Base-by-base conservation (phyloP, 805 yeast genomes). In the Zygoascus ofunaensis region DNA sequence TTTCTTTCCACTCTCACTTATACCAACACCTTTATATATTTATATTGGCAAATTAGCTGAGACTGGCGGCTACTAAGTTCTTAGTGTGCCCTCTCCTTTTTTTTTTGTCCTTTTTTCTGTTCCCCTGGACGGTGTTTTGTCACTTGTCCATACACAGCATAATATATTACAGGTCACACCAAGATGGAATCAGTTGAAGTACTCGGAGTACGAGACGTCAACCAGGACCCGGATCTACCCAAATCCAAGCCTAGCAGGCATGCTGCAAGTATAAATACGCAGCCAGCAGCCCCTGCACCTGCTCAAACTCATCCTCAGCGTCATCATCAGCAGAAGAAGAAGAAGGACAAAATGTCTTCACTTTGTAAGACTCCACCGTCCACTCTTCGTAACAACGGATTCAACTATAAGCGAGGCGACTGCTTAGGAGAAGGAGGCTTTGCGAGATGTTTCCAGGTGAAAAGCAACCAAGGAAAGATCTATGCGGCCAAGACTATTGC, bases 401-500 rank as follows among this genome's bases (percentile, higher is more conserved):
- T 85, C 59, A 94, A 87, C 55, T 92, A 84, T 64, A 86, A 83
- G 51, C 76, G 97, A 60, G 97, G 97, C 1, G 72, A 72, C 48
- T 89, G 87, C 56, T 70, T 92, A 30, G 98, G 98, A 32, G 97
- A 90, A 32, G 99, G 99, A 49, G 99, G 99, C 0, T 92, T 92
- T 70, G 99, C 98, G 15, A 78, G 97, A 59, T 92, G 99, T 61
- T 92, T 92, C 67, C 97, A 92, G 63, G 92, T 92, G 72, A 86
- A 83, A 60, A 95, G 89, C 65, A 82, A 87, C 49, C 51, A 57
- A 19, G 97, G 97, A 30, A 77, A 78, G 57, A 74, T 85, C 1
- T 92, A 72, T 64, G 99, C 98, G 17, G 98, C 98, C 26, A 92
- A 92, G 60, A 94, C 98, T 0, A 94, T 92, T 32, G 98, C 99